Percentiles rank a stretch among this genome's conserved stretches.
Conservation (phyloP, 1,139 yeast genomes). For the Fermentozyma sake region DNA sequence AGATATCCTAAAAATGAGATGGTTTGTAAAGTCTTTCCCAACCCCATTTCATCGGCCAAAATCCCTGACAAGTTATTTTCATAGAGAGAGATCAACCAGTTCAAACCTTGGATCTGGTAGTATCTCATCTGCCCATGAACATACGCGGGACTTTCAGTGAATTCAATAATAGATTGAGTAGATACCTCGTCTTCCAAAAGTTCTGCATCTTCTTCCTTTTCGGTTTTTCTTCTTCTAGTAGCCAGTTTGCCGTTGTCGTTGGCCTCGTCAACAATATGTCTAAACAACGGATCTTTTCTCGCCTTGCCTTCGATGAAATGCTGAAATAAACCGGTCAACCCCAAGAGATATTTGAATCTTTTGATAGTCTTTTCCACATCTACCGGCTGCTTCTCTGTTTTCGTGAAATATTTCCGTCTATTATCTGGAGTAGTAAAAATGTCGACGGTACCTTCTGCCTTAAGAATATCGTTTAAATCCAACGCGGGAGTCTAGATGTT, state of each 20-base stretch:
- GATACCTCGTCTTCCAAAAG: constrained; percentile 50
- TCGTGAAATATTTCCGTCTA: constrained; percentile 37
- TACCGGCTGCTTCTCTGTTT: constrained; percentile 43
- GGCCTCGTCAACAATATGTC: constrained; percentile 41
- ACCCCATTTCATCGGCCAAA: constrained; percentile 97
- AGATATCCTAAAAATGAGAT: constrained; percentile 77
- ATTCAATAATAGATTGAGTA: constrained; percentile 45
- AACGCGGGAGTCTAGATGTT: constrained; percentile 16
- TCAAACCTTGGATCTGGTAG: constrained; percentile 90
- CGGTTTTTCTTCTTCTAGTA: constrained; percentile 51
- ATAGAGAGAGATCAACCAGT: constrained; percentile 82
- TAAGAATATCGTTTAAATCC: constrained; percentile 15
- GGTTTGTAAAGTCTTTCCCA: constrained; percentile 93
- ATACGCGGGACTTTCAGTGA: constrained; percentile 62
- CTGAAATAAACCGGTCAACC: constrained; percentile 62
- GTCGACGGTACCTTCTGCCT: constrained; percentile 4
- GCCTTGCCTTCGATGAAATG: constrained; percentile 69
- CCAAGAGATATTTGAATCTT: constrained; percentile 61
- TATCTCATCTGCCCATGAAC: constrained; percentile 63
- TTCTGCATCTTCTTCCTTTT: constrained; percentile 70
- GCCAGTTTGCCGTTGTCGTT: constrained; percentile 16
- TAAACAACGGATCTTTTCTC: constrained; percentile 55
- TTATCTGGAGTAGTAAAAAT: constrained; percentile 6
- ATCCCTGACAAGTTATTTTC: constrained; percentile 88
- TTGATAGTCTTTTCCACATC: constrained; percentile 49